Percentiles rank a stretch among this genome's conserved stretches.
Evolutionary conservation across 169 alveolate species (phyloP).

Genomic region (Cryptosporidium sp.): DNA sequence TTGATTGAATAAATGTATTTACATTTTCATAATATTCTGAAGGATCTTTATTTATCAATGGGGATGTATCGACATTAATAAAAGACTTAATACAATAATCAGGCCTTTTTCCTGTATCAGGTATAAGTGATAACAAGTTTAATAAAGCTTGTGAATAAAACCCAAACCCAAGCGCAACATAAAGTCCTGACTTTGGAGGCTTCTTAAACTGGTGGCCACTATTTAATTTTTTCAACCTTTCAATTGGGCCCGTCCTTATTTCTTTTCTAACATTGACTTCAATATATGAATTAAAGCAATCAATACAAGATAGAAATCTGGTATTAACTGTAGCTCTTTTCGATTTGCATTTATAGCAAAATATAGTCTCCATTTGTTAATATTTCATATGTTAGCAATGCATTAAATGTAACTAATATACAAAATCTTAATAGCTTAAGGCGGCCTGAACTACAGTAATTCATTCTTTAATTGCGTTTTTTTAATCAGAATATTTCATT

Average conservation of each 20-base stretch:
- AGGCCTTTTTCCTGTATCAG: slow-evolving; percentile 52
- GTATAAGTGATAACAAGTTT: slow-evolving; percentile 33
- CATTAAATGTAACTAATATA: not conserved
- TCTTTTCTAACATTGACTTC: slow-evolving; percentile 50
- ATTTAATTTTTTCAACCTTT: slow-evolving; percentile 21
- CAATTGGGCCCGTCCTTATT: slow-evolving; percentile 50
- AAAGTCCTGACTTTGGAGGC: slow-evolving; percentile 17
- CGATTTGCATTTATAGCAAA: slow-evolving; percentile 50
- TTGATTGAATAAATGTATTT: not conserved
- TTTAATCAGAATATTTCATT: too few relatives aligned
- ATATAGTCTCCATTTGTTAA: slow-evolving; percentile 16
- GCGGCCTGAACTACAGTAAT: too few relatives aligned
- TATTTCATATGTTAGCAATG: not conserved
- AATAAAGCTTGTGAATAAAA: slow-evolving; percentile 43
- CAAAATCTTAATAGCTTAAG: not conserved
- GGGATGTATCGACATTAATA: slow-evolving; percentile 65
- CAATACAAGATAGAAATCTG: slow-evolving; percentile 21
- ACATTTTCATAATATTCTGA: slow-evolving; percentile 19
- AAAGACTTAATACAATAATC: slow-evolving; percentile 31
- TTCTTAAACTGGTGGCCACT: not conserved
- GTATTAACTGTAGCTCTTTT: slow-evolving; percentile 7
- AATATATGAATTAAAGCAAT: slow-evolving; percentile 31
- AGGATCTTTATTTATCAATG: slow-evolving; percentile 27
- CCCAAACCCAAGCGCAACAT: slow-evolving; percentile 71
- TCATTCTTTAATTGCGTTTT: too few relatives aligned